phyloP scores from a whole-genome alignment of 495 filamentous ascomycete genomes.

The Massariosphaeria phaeospora region DNA sequence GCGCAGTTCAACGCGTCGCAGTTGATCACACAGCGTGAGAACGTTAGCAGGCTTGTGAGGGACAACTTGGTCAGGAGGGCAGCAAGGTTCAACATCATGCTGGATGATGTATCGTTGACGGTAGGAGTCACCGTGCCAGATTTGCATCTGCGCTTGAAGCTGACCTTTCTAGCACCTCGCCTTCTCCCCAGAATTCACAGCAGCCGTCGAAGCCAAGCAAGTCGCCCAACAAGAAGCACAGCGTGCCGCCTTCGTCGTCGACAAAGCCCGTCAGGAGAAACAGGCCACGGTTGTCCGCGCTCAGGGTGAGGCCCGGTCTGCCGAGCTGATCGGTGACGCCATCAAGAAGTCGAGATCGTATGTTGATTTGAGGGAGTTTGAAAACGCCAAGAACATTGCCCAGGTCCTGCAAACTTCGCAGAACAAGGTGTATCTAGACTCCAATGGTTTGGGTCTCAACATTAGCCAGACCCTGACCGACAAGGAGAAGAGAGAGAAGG shows the following conservation, averaged over 20 bases:
- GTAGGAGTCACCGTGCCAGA: conserved; percentile 49
- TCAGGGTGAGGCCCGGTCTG: conserved; percentile 97
- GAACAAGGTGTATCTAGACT: conserved; percentile 93
- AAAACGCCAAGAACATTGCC: conserved; percentile 89
- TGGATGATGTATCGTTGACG: conserved; percentile 96
- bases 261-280: conserved; percentile 99
- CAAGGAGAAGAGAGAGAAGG: conserved; percentile 39
- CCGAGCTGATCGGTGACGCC: conserved; percentile 94
- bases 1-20: conserved; percentile 99
- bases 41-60: conserved; percentile 81
- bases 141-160: background rate
- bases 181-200: conserved; percentile 99
- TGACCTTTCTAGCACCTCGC: conserved; percentile 69
- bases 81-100: conserved; percentile 90
- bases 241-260: conserved; percentile 92
- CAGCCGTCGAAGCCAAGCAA: conserved; percentile 97
- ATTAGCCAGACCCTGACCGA: conserved; percentile 59
- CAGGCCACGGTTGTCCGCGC: conserved; percentile 97
- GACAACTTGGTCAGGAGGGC: conserved; percentile 89
- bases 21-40: conserved; percentile 97
- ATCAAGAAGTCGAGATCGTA: conserved; percentile 99
- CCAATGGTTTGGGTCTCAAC: conserved; percentile 84
- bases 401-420: conserved; percentile 73
- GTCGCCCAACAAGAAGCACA: conserved; percentile 98
- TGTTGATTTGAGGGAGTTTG: conserved; percentile 92